Base-by-base conservation (phyloP, 345 rosid species). In the Eucalyptus cloeziana region DNA sequence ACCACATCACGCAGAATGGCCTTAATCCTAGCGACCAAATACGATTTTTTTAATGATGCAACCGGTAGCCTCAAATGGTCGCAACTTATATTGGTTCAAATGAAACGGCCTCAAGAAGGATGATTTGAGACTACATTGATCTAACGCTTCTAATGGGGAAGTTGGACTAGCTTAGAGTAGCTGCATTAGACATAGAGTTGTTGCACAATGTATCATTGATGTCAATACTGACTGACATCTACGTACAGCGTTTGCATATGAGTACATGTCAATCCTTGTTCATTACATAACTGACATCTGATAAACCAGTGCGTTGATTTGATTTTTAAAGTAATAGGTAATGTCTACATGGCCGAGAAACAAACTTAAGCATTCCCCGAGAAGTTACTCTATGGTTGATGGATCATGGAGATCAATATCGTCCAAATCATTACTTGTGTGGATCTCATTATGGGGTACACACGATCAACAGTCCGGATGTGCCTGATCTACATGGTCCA, bases 1-100 rank as follows among this genome's bases (percentile, higher is more conserved):
- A 60, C 31, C n/a, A 60, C 67, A 60, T 27, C 31, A 60, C 0
- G 3, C 67, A 60, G 14, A 27, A 60, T 27, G 67, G 15, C 31
- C 31, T 8, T 25, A 12, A 11, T 12, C 67, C 67, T 60, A 25
- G 6, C 67, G 11, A 60, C 15, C 13, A 12, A 60, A 25, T 12
- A 0, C 1, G 25, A 60, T 60, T 25, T 25, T 0, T 58, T 25
- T 10, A 58, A 0, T 0, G 13, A 25, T 25, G 14, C 7, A 51
- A 51, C 54, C 8, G 54, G 21, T 51, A 51, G 54, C 54, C 22
- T 16, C 54, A 51, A 51, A 16, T 51, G 22, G 22, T 51, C 54
- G 0, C 54, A 51, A 51, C 54, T 51, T 51, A 51, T 51, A 51
- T 51, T 51, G 22, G 22, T 51, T 51, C 54, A 51, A 51, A 6